Percentiles rank a stretch among this genome's conserved stretches.
These are phyloP conservation scores for Alternaria sp. DNA, from an alignment of 2,329 filamentous ascomycete species.

Conservation along the genomic window DNA sequence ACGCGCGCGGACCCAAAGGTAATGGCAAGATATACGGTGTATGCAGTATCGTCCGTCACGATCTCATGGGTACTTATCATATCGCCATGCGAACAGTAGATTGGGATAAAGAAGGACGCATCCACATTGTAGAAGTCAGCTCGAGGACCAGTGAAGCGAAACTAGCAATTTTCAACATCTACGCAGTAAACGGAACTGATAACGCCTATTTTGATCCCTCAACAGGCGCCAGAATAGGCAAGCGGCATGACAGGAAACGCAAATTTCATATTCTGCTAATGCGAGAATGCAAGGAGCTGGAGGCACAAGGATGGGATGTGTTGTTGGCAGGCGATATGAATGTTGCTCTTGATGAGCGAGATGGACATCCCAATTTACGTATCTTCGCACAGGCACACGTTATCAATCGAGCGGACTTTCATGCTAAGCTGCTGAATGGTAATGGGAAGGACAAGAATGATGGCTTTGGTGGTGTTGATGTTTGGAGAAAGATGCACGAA, in stretches of 20 bases:
- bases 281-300: slow-evolving; percentile 55
- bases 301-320: slow-evolving; percentile 54
- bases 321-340: slow-evolving; percentile 64
- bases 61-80: slow-evolving; percentile 43
- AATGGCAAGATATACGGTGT: slow-evolving; percentile 64
- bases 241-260: slow-evolving; percentile 62
- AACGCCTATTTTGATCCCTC: slow-evolving; percentile 56
- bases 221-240: slow-evolving; percentile 56
- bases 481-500: slow-evolving; percentile 58
- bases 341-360: slow-evolving; percentile 55
- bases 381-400: slow-evolving; percentile 59
- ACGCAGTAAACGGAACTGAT: slow-evolving; percentile 63
- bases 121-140: slow-evolving; percentile 57
- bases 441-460: slow-evolving; percentile 13
- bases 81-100: slow-evolving; percentile 49
- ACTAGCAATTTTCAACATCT: slow-evolving; percentile 62
- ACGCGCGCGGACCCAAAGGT: slow-evolving; percentile 57
- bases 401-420: slow-evolving; percentile 62
- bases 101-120: slow-evolving; percentile 64
- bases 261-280: slow-evolving; percentile 58
- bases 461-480: slow-evolving; percentile 53
- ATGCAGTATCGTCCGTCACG: slow-evolving; percentile 58
- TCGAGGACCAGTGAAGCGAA: slow-evolving; percentile 22
- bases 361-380: slow-evolving; percentile 60
- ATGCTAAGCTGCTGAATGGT: slow-evolving; percentile 56